Conservation (phyloP, 345 rosid species). For the Gossypium sturtianum region DNA sequence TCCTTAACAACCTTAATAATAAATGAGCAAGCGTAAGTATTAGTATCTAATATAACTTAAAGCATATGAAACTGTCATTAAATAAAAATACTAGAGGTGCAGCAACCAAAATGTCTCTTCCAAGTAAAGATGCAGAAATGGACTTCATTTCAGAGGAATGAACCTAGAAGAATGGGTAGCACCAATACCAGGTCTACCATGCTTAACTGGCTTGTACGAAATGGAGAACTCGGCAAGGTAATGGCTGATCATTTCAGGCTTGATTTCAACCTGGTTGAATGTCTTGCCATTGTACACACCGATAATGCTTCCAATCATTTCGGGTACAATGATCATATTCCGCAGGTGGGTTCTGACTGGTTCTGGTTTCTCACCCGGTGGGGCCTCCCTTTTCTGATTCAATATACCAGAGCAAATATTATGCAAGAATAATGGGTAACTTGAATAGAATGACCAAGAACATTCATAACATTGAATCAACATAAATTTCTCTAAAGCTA, state of each 20-base stretch:
- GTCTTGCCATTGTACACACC: slow-evolving; percentile 96
- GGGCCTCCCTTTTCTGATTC: slow-evolving; percentile 84
- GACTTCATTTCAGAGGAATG: slow-evolving; percentile 77
- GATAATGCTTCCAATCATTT: slow-evolving; percentile 89
- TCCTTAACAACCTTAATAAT: not conserved
- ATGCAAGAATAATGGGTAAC: no score
- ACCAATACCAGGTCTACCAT: slow-evolving; percentile 93
- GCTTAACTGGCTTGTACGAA: slow-evolving; percentile 91
- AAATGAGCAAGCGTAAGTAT: not conserved
- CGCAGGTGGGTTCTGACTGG: slow-evolving; percentile 84
- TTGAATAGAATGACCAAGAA: no score
- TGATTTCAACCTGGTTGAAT: slow-evolving; percentile 89
- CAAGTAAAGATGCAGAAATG: not conserved
- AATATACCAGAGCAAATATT: not conserved
- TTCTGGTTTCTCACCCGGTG: slow-evolving; percentile 92
- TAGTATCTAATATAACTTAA: not conserved
- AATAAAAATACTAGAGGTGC: not conserved
- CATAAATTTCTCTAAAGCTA: not conserved
- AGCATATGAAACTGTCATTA: not conserved
- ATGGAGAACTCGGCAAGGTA: slow-evolving; percentile 80
- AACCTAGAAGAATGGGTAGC: slow-evolving; percentile 97
- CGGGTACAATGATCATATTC: slow-evolving; percentile 91
- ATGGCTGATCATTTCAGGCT: slow-evolving; percentile 93
- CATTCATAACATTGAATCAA: not conserved
- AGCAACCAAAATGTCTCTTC: slow-evolving; percentile 3